phyloP scores from a whole-genome alignment of 192 early-diverging fungal species.

The Bifiguratus adelaidae region DNA sequence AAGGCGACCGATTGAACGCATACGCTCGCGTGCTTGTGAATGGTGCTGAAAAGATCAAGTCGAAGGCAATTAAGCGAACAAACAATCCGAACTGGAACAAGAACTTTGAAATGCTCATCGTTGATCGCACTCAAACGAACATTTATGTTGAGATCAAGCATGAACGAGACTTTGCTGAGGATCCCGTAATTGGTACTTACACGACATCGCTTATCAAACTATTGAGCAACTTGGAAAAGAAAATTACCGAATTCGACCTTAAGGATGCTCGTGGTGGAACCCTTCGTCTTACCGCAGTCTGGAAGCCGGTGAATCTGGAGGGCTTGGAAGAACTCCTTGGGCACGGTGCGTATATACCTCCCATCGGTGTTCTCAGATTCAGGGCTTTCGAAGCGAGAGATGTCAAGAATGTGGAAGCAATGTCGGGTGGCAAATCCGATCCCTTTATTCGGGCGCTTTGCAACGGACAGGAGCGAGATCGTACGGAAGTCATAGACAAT shows the following conservation, averaged over 20 bases:
- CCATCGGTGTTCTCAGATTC: constrained; percentile 73
- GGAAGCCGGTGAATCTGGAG: constrained; percentile 72
- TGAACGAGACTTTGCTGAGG: constrained; percentile 29
- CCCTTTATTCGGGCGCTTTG: constrained; percentile 78
- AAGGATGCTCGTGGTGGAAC: constrained; percentile 26
- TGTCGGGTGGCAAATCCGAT: constrained; percentile 76
- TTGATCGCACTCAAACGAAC: constrained; percentile 43
- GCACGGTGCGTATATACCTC: constrained; percentile 32
- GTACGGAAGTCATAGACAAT: constrained; percentile 72
- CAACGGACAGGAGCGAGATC: constrained; percentile 47
- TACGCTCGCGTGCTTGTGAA: constrained; percentile 39
- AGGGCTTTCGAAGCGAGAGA: constrained; percentile 62
- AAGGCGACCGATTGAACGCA: constrained; percentile 27
- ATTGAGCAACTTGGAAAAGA: constrained; percentile 16
- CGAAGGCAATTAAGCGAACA: constrained; percentile 50
- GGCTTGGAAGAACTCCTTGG: constrained; percentile 38
- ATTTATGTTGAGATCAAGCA: constrained; percentile 54
- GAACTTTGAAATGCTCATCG: constrained; percentile 53
- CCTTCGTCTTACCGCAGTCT: constrained; percentile 31
- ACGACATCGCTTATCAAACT: constrained; percentile 19
- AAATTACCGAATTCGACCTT: constrained; percentile 27
- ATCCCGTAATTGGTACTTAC: constrained; percentile 19
- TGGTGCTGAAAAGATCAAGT: constrained; percentile 23
- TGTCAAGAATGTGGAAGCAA: constrained; percentile 76
- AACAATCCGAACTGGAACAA: constrained; percentile 65